Evolutionary conservation across 176 grass and related monocot genomes (phyloP), one percentile per base, ranked within the genome.

Genomic region (Carex scoparia): DNA sequence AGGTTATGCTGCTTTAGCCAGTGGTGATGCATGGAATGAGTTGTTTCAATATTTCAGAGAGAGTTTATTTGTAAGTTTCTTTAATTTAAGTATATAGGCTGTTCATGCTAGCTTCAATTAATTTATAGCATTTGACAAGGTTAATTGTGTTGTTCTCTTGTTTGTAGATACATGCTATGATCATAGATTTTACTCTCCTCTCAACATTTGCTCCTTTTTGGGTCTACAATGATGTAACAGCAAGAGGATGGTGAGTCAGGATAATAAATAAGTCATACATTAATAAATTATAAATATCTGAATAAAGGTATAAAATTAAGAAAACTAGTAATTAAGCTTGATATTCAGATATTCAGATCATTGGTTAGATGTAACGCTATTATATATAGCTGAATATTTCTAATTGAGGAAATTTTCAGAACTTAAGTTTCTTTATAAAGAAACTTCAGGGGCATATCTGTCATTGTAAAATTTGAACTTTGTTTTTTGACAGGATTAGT

Each of bases 191-290:
- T 65, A 85, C 69, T 82, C 89, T 98, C 73, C 88, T 90, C 31
- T 90, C 90, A 0, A 58, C 90, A 44, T 98, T 95, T 69, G 81
- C 93, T 58, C 96, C 96, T 0, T 98, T 95, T 69, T 95, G 96
- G 96, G 96, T 95, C 51, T 98, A 98, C 81, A 98, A 98, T 61
- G 93, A 98, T 82, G 88, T 95, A 86, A 94, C 91, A 38, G 89
- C 96, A 73, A 93, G 96, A 69, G 70, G 90, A 95, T 98, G 88
- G 90, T 94, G 76, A 92, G 82, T 40, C 4, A 40, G 38, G n/a
- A 60, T 49, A 46, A 33, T 56, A 19, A 31, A 58, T 64, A 53
- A 40, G 81, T 86, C 55, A 31, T 53, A 6, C 57, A 31, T 10
- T 66, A 33, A 81, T 59, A 5, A 27, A 57, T 23, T 23, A 23